Evolutionary conservation across 495 filamentous ascomycete species (phyloP), one percentile per base, ranked within the genome.

Genomic region (Talaromyces wortmannii): DNA sequence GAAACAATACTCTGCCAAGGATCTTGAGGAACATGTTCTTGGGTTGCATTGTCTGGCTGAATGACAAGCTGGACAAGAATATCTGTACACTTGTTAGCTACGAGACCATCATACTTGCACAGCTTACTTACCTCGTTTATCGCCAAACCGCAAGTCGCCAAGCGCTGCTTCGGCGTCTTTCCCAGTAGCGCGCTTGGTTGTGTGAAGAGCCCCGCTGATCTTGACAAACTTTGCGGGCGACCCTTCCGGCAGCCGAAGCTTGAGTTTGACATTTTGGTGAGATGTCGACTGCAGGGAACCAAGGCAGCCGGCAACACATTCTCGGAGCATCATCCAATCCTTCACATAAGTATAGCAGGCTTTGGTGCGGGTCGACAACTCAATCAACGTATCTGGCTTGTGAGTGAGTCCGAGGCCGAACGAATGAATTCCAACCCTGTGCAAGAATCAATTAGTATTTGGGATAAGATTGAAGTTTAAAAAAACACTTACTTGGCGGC

Each of bases 271-370:
- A 65, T 97, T 99, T 67, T 97, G 95, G 71, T 99, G 94, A n/a
- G 95, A 97, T 16, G 90, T 86, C 0, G 89, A 91, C 69, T 99
- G 94, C 61, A 97, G 76, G n/a, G 91, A 84, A 43, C 94, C 94
- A 36, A 99, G 72, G 65, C 95, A 97, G 23, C 94, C 94, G 15
- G 94, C 95, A 47, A 97, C 80, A 69, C 95, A 99, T 68, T 99
- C 94, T 16, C 94, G 85, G 32, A 99, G 79, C 92, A 97, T 97
- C 94, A 97, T 99, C 94, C 94, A 99, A 67, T 99, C 94, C 69
- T 97, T 97, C 62, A 97, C 92, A 63, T 97, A 99, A 5, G 91
- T 92, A 62, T 97, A 99, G 15, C 90, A 92, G 4, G 92, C 94
- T 71, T 97, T 99, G 6, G 94, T 99, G 51, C 92, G 82, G 31